phyloP scores from a whole-genome alignment of 202 grass and related monocot genomes.

The Bolboschoenoplectus hybrid region DNA sequence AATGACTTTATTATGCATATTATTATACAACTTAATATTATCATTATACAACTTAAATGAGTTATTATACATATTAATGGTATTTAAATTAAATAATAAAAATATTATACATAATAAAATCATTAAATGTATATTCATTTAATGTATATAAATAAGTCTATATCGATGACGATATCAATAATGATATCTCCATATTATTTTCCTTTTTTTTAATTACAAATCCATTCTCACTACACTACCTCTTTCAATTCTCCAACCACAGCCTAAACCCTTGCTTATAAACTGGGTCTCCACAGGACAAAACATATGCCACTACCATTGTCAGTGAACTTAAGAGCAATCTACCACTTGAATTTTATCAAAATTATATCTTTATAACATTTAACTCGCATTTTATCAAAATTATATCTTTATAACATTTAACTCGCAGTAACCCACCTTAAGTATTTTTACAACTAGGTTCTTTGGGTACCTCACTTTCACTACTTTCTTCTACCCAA shows the following conservation, averaged over 20 bases:
- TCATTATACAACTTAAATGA: too few relatives aligned
- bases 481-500: slow-evolving; percentile 73
- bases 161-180: too few relatives aligned
- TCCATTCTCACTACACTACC: background rate
- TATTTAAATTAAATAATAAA: too few relatives aligned
- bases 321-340: background rate
- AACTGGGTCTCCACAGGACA: background rate
- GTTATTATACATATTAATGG: too few relatives aligned
- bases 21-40: too few relatives aligned
- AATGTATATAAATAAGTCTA: too few relatives aligned
- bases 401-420: too few relatives aligned
- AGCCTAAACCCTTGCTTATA: background rate
- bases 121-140: too few relatives aligned
- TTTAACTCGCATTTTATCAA: background rate
- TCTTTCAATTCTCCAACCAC: background rate
- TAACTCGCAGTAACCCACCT: background rate
- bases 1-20: too few relatives aligned
- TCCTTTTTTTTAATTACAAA: background rate
- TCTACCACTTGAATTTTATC: background rate
- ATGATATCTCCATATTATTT: too few relatives aligned
- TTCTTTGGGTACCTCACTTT: slow-evolving; percentile 17
- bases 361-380: too few relatives aligned
- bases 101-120: too few relatives aligned
- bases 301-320: background rate
- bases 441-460: slow-evolving; percentile 25